Evolutionary conservation across 768 basidiomycete species (phyloP), one percentile per base, ranked within the genome.

Genomic region (Tricholomella constricta): DNA sequence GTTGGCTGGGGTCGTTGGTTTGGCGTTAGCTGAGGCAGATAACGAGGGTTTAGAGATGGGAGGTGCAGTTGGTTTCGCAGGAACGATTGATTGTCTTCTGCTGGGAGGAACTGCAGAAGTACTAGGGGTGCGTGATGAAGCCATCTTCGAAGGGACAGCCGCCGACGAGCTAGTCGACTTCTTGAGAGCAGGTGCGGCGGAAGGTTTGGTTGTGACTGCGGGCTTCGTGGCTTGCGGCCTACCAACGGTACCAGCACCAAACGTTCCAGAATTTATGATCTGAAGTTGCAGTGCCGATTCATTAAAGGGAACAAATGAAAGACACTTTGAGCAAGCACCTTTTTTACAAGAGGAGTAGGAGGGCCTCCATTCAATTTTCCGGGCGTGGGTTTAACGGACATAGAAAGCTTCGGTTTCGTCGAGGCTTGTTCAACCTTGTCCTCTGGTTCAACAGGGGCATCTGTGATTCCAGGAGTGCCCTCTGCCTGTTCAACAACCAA

Each of bases 201-300:
- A 52, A 19, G 48, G 67, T 61, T 62, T 49, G 60, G 14, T 23
- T 40, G 52, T 55, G 9, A 60, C 56, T 48, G 69, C 56, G 41
- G 80, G 65, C 67, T 84, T 84, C 47, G 75, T 56, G 36, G 69
- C 53, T 36, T 75, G 71, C 43, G 71, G 58, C 68, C 80, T 86
- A 37, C 54, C 47, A 46, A 80, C 71, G 51, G 74, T 60, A 57
- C 84, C 83, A 65, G 79, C 60, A 57, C 84, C 81, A 73, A 86
- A 85, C 57, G 85, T 85, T 56, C 85, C 83, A 52, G 85, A 80
- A 68, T 72, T 83, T 61, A 85, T 72, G 52, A 85, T 78, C 88
- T 89, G 58, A 49, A 55, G 44, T 19, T 14, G 61, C 19, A 40
- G 32, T 32, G 26, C 40, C 45, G 32, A 7, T 11, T 40, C 6